Conservation (phyloP, 1,284 basidiomycete species). For the Pulveroboletus sp. region DNA sequence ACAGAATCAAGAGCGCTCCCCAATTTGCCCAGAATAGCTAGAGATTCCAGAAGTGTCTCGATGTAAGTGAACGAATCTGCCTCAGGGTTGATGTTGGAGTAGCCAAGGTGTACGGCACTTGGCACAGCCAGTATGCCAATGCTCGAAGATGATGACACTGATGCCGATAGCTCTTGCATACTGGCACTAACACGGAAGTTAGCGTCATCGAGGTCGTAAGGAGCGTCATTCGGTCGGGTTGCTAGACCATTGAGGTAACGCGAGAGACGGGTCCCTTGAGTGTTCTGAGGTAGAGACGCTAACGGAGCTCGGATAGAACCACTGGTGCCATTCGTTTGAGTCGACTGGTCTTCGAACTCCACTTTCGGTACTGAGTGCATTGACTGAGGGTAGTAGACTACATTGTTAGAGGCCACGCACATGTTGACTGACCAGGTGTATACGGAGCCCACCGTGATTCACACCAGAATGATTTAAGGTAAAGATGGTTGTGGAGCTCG, state of each 20-base stretch:
- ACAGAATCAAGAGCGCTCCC: constrained; percentile 85
- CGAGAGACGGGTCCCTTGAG: constrained; percentile 49
- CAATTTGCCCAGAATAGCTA: constrained; percentile 89
- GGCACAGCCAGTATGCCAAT: constrained; percentile 22
- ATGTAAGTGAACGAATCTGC: constrained; percentile 93
- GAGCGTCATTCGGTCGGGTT: constrained; percentile 78
- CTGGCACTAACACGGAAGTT: constrained; percentile 40
- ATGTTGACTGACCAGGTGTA: constrained; percentile 71
- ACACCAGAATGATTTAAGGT: constrained; percentile 96
- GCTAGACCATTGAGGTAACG: constrained; percentile 74
- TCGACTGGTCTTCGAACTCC: constrained; percentile 57
- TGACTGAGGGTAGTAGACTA: constrained; percentile 10
- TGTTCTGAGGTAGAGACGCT: constrained; percentile 31
- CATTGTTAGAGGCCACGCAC: constrained; percentile 47
- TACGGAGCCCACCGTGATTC: constrained; percentile 92
- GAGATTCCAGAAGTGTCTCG: constrained; percentile 90
- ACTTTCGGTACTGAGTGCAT: constrained; percentile 51
- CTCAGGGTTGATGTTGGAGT: constrained; percentile 70
- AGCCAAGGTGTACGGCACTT: constrained; percentile 17
- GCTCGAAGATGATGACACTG: constrained; percentile 34
- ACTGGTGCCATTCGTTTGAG: constrained; percentile 31
- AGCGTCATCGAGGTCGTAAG: constrained; percentile 67
- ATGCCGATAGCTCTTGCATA: constrained; percentile 28
- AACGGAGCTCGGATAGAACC: constrained; percentile 38
- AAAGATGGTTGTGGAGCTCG: constrained; percentile 96